phyloP scores from a whole-genome alignment of 208 protist genomes.

The Acanthamoeba lenticulata region DNA sequence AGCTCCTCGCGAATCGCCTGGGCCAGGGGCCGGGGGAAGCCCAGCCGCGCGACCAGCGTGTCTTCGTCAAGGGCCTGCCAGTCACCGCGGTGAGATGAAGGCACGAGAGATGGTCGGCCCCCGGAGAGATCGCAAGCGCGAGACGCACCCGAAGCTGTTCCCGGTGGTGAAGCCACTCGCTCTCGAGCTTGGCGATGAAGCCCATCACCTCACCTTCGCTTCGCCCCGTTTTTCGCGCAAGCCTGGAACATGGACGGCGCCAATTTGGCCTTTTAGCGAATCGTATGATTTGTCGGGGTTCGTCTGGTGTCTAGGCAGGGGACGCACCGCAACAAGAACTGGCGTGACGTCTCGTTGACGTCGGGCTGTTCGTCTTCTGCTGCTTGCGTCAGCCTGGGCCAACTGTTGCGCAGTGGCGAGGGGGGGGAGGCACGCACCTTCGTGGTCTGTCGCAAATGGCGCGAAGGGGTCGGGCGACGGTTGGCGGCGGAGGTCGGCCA shows the following conservation, averaged over 20 bases:
- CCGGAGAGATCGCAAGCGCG: too few species aligned
- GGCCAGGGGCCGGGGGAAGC: neutral
- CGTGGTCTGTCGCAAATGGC: too few species aligned
- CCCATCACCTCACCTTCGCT: neutral
- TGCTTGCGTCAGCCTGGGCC: neutral
- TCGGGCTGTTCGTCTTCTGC: neutral
- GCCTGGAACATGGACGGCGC: neutral
- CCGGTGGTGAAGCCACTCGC: slow-evolving; percentile 26
- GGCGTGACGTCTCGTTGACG: neutral
- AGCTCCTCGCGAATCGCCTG: neutral
- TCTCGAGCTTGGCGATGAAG: slow-evolving; percentile 25
- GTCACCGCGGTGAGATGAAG: too few species aligned
- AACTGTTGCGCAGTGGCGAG: too few species aligned
- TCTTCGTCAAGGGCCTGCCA: slow-evolving; percentile 23
- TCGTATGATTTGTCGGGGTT: too few species aligned
- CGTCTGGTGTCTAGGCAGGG: neutral
- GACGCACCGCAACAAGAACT: neutral
- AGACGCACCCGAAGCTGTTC: slow-evolving; percentile 8
- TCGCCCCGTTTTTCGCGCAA: neutral
- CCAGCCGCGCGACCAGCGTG: neutral
- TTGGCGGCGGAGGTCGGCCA: too few species aligned
- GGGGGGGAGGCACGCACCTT: too few species aligned
- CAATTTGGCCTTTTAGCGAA: too few species aligned
- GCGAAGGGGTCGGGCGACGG: neutral
- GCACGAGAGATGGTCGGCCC: too few species aligned